phyloP scores from a whole-genome alignment of 768 basidiomycete species.

The Calocybe cyanea region DNA sequence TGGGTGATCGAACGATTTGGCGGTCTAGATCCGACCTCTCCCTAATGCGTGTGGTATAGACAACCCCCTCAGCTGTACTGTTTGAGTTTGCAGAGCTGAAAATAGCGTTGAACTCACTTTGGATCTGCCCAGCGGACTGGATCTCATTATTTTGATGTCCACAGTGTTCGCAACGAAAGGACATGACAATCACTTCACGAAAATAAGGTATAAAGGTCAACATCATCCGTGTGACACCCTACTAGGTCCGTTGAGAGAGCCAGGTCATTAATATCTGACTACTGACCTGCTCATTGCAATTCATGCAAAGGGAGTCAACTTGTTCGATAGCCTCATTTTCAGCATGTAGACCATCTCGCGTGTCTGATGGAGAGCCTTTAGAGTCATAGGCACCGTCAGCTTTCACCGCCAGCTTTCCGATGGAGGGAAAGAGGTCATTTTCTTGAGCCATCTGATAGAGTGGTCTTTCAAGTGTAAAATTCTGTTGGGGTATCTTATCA shows the following conservation, averaged over 20 bases:
- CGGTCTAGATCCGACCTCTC: constrained; percentile 79
- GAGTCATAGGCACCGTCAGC: constrained; percentile 4
- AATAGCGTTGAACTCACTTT: constrained; percentile 46
- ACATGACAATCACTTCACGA: constrained; percentile 92
- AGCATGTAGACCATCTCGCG: constrained; percentile 26
- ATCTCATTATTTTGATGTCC: constrained; percentile 90
- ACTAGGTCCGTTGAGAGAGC: constrained; percentile 24
- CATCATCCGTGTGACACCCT: constrained; percentile 88
- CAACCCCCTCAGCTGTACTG: constrained; percentile 68
- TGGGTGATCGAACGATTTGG: constrained; percentile 86
- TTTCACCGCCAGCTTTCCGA: constrained; percentile 14
- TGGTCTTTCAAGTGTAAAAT: too few species aligned
- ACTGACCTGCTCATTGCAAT: constrained; percentile 83
- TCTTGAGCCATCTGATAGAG: constrained; percentile 5
- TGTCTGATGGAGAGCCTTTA: not conserved
- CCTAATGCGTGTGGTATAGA: constrained; percentile 79
- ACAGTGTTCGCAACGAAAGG: constrained; percentile 94
- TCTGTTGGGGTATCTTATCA: too few species aligned
- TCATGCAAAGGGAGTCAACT: constrained; percentile 92
- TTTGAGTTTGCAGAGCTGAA: not conserved
- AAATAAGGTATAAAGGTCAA: constrained; percentile 95
- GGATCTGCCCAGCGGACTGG: constrained; percentile 82
- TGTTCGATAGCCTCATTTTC: constrained; percentile 74
- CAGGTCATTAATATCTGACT: not conserved
- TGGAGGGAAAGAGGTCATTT: constrained; percentile 10